These are phyloP conservation scores for Pyrenochaeta sp. DNA, from an alignment of 2,329 filamentous ascomycete genomes.

Conservation along the genomic window DNA sequence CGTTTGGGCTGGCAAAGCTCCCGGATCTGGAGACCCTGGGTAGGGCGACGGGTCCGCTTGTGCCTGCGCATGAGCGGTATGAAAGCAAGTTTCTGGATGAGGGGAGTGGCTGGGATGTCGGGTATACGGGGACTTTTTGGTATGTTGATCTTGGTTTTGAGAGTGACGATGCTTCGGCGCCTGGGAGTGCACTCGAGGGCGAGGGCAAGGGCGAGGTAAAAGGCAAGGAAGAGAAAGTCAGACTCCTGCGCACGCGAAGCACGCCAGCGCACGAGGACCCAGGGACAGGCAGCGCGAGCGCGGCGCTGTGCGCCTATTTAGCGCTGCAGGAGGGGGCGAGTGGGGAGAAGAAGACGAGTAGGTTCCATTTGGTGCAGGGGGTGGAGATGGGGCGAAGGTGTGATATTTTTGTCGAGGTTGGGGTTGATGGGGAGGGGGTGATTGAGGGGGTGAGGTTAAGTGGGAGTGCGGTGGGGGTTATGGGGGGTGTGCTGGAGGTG, in stretches of 20 bases:
- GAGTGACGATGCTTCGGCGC: conserved; percentile 4
- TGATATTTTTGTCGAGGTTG: conserved; percentile 55
- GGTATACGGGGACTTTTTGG: conserved; percentile 55
- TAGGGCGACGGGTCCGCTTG: conserved; percentile 49
- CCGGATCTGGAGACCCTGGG: conserved; percentile 60
- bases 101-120: conserved; percentile 57
- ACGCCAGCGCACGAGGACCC: conserved; percentile 58
- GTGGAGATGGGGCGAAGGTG: conserved; percentile 59
- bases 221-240: conserved; percentile 18
- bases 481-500: too few species aligned
- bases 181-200: too few species aligned
- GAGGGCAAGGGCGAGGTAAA: too few species aligned
- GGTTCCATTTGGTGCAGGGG: conserved; percentile 55
- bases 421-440: conserved; percentile 39
- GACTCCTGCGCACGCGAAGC: conserved; percentile 65
- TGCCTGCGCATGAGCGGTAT: conserved; percentile 35
- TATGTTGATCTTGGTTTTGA: conserved; percentile 64
- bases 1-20: conserved; percentile 69
- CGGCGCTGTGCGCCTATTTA: conserved; percentile 52
- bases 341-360: conserved; percentile 3
- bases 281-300: conserved; percentile 58
- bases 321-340: conserved; percentile 41
- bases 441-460: conserved; percentile 51
- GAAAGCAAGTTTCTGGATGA: conserved; percentile 36
- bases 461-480: conserved; percentile 52